Conservation (phyloP, 1,139 yeast genomes). For the Debaryomyces psychrophilus region DNA sequence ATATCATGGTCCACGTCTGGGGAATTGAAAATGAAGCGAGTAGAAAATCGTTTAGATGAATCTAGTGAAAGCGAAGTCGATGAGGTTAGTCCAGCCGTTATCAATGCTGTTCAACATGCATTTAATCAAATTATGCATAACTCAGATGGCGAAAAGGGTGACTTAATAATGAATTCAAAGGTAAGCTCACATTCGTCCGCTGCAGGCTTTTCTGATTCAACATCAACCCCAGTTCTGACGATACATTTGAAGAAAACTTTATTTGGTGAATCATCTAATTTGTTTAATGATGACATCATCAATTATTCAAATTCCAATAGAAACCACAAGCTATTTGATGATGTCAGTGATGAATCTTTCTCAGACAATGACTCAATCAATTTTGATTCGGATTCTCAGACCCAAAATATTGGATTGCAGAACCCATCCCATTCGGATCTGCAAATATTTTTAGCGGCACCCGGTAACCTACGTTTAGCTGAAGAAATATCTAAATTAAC, state of each 20-base stretch:
- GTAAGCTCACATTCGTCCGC: not conserved
- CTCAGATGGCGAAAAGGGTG: conserved; percentile 8
- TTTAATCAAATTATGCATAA: conserved; percentile 61
- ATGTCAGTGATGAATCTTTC: conserved; percentile 36
- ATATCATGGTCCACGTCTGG: conserved; percentile 7
- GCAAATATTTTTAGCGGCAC: conserved; percentile 56
- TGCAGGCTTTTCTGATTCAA: not conserved
- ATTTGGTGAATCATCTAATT: conserved; percentile 38
- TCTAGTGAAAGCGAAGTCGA: conserved; percentile 1
- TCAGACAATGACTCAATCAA: conserved; percentile 36
- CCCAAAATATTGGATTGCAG: conserved; percentile 17
- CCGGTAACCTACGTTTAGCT: conserved; percentile 67
- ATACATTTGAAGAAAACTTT: conserved; percentile 34
- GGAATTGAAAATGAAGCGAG: not conserved
- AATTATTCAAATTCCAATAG: conserved; percentile 17
- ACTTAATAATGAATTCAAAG: conserved; percentile 10
- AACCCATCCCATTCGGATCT: conserved; percentile 21
- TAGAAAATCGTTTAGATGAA: not conserved
- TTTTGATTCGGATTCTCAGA: conserved; percentile 24
- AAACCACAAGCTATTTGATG: conserved; percentile 39
- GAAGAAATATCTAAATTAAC: conserved; percentile 64
- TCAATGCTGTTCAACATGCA: conserved; percentile 72
- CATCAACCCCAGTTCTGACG: conserved; percentile 13
- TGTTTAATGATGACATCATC: conserved; percentile 28
- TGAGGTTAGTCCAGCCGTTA: conserved; percentile 45